Conservation (phyloP, 768 basidiomycete species). For the Podaxis sp. region DNA sequence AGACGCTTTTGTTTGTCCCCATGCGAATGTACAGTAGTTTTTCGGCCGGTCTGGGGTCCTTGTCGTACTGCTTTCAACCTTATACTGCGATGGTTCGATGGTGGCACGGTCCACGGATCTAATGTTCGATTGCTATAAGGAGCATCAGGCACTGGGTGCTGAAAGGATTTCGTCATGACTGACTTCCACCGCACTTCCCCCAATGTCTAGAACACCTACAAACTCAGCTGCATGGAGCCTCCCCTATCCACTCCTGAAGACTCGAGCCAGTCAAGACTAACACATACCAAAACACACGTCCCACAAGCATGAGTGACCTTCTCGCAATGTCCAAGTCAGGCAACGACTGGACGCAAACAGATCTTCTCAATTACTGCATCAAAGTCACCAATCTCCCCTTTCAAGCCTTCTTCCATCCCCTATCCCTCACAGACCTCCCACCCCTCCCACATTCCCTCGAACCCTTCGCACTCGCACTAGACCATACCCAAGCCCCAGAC, state of each 20-base stretch:
- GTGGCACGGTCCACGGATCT: too few relatives aligned
- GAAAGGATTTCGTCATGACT: neutral
- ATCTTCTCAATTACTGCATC: neutral
- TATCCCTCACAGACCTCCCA: conserved; percentile 4
- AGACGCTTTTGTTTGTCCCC: neutral
- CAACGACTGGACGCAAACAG: conserved; percentile 8
- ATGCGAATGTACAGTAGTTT: neutral
- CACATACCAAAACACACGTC: neutral
- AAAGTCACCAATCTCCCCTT: neutral
- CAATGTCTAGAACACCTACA: neutral
- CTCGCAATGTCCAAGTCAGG: conserved; percentile 4
- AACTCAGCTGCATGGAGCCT: neutral
- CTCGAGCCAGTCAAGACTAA: neutral
- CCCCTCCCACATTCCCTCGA: neutral
- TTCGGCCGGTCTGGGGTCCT: neutral
- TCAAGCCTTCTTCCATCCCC: neutral
- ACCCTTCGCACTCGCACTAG: neutral
- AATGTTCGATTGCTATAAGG: neutral
- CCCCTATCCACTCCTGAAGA: neutral
- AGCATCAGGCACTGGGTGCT: too few relatives aligned
- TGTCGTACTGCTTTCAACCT: neutral
- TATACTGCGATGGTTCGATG: too few relatives aligned
- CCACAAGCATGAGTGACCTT: neutral
- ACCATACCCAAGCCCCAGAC: neutral
- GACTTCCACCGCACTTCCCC: neutral